Conservation (phyloP, 116 monocot species). For the Posidonia oceanica region DNA sequence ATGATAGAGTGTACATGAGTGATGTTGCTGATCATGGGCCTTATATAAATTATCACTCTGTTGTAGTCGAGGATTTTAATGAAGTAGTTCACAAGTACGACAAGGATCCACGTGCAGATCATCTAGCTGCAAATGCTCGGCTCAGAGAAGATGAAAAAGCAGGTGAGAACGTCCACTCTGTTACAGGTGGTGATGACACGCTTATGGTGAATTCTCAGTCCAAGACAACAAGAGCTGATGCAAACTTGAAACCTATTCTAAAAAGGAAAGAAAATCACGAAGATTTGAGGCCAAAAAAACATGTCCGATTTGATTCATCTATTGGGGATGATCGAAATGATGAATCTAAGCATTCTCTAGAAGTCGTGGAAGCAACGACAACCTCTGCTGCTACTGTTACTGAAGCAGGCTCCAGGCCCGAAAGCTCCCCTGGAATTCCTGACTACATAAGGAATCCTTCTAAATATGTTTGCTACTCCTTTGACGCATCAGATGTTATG, state of each 20-base stretch:
- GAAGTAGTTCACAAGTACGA: conserved; percentile 16
- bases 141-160: conserved; percentile 51
- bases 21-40: conserved; percentile 65
- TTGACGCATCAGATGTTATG: conserved; percentile 30
- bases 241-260: conserved; percentile 73
- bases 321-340: conserved; percentile 16
- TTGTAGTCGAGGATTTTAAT: conserved; percentile 33
- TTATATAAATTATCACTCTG: conserved; percentile 40
- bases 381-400: not conserved
- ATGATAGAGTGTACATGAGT: conserved; percentile 81
- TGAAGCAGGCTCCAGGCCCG: not conserved
- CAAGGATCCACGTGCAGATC: conserved; percentile 88
- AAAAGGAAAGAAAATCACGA: conserved; percentile 49
- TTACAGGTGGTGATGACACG: not conserved
- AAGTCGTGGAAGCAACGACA: not conserved
- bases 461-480: conserved; percentile 58
- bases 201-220: not conserved
- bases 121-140: conserved; percentile 51
- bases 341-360: conserved; percentile 4
- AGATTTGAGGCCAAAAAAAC: conserved; percentile 66
- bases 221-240: conserved; percentile 12
- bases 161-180: not conserved
- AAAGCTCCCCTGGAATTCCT: conserved; percentile 38
- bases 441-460: conserved; percentile 82
- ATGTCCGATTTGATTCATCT: conserved; percentile 60